Percentiles rank a stretch among this genome's conserved stretches.
phyloP scores from a whole-genome alignment of 306 rosid species.

The Rosa persica region DNA sequence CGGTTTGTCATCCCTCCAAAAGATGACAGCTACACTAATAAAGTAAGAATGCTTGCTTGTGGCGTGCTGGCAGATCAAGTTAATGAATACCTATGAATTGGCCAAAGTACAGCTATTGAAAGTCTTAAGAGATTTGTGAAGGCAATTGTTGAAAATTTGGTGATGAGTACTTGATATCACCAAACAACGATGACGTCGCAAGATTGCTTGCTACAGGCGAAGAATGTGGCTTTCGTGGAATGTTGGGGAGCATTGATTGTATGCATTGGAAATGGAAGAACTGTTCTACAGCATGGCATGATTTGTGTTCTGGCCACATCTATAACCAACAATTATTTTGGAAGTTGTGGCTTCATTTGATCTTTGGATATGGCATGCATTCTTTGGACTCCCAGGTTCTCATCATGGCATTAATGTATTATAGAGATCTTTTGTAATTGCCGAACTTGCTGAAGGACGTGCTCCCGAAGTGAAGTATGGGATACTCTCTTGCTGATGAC shows the following conservation, averaged over 20 bases:
- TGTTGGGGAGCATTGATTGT: not conserved
- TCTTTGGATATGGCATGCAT: too few species aligned
- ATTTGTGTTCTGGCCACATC: not conserved
- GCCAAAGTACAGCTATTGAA: too few species aligned
- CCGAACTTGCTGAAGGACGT: not conserved
- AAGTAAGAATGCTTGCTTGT: too few species aligned
- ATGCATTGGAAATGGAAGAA: not conserved
- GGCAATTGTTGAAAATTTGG: not conserved
- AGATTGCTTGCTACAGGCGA: not conserved
- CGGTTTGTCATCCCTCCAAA: too few species aligned
- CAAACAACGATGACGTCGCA: not conserved
- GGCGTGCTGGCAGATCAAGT: too few species aligned
- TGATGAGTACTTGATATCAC: not conserved
- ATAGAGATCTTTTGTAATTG: not conserved
- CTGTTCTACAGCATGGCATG: not conserved
- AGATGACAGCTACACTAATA: too few species aligned
- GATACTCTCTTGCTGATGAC: too few species aligned
- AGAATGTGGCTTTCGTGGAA: not conserved
- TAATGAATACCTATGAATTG: too few species aligned
- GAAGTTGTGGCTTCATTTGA: too few species aligned
- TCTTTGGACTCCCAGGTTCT: not conserved
- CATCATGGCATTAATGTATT: not conserved
- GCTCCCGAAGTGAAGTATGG: too few species aligned
- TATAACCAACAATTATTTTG: not conserved
- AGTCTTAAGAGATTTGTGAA: too few species aligned